These are phyloP conservation scores for Casuarina cunninghamiana DNA, from an alignment of 306 rosid genomes.

Conservation along the genomic window DNA sequence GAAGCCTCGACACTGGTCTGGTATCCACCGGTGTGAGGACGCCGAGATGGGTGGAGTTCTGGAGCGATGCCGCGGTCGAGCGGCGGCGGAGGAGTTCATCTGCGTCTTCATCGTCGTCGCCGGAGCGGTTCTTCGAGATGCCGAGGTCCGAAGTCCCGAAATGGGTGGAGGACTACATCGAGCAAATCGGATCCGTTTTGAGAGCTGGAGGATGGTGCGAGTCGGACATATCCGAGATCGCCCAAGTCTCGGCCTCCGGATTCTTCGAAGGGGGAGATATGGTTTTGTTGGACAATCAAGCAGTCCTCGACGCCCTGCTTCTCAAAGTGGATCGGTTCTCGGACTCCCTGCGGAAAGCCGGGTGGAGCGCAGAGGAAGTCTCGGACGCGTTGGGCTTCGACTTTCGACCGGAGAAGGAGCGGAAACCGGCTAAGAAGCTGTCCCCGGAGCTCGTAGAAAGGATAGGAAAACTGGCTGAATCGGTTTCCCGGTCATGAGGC, in stretches of 20 bases:
- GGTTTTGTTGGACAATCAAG: conserved; percentile 83
- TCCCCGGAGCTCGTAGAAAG: conserved; percentile 71
- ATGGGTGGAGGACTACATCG: conserved; percentile 87
- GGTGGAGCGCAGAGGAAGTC: conserved; percentile 99
- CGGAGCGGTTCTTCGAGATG: conserved; percentile 72
- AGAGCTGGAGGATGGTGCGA: conserved; percentile 88
- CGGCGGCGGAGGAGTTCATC: conserved; percentile 68
- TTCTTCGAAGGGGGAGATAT: conserved; percentile 76
- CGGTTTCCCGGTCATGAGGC: conserved; percentile 66
- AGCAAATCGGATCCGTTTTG: conserved; percentile 72
- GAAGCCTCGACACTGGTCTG: conserved; percentile 66
- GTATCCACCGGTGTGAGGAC: conserved; percentile 55
- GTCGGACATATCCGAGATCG: conserved; percentile 75
- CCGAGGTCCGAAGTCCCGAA: conserved; percentile 50
- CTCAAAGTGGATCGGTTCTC: conserved; percentile 75
- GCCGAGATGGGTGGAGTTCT: conserved; percentile 98
- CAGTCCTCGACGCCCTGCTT: conserved; percentile 77
- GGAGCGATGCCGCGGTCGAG: conserved; percentile 90
- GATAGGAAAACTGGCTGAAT: conserved; percentile 86
- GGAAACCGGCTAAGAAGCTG: conserved; percentile 76
- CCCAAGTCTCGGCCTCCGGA: conserved; percentile 73
- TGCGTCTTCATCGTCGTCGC: conserved; percentile 53
- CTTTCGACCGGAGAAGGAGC: conserved; percentile 84
- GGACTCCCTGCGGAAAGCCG: conserved; percentile 83
- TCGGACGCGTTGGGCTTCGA: conserved; percentile 89